Evolutionary conservation across 2,329 filamentous ascomycete genomes (phyloP), one percentile per base, ranked within the genome.

Genomic region (Anthostomella pinea): DNA sequence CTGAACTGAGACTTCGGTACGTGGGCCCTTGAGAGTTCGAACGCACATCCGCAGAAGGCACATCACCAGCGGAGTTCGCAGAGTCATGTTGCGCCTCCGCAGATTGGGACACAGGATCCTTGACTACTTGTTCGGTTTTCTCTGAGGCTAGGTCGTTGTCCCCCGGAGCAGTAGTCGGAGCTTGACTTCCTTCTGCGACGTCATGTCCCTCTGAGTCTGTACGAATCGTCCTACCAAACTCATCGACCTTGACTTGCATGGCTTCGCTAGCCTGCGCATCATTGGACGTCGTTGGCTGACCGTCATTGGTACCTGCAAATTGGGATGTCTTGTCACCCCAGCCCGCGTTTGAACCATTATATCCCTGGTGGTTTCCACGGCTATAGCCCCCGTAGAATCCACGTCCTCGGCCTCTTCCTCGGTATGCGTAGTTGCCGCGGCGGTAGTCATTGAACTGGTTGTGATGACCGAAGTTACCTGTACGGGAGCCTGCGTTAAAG

Each of bases 391-490:
- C 68, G 46, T 64, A 66, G 54, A 72, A 75, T 50, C 74, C 56
- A 35, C 58, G 78, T 41, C 80, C 79, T 48, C 82, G 77, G 49
- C 81, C 80, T 48, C 78, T 74, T 49, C 83, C 82, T 55, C 82
- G 74, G 62, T 74, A 79, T 47, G 82, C 83, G 66, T 79, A 80
- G 66, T 80, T 79, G 71, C 79, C 67, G 57, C 71, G 72, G 59
- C 74, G 81, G 71, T 85, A 88, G 71, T 88, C 84, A 82, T 87
- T 87, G 77, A 79, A 82, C 66, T 83, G 67, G 68, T 79, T 79
- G 67, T 85, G 70, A 66, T 81, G 79, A 67, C 81, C 81, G 80
- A 85, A 89, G 77, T 87, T 87, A 81, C 83, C 84, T 80, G 82
- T 83, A 66, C 77, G 76, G 73, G 77, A 87, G 70, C 81, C 82